phyloP scores from a whole-genome alignment of 208 protist genomes.

The Entamoeba invadens region DNA sequence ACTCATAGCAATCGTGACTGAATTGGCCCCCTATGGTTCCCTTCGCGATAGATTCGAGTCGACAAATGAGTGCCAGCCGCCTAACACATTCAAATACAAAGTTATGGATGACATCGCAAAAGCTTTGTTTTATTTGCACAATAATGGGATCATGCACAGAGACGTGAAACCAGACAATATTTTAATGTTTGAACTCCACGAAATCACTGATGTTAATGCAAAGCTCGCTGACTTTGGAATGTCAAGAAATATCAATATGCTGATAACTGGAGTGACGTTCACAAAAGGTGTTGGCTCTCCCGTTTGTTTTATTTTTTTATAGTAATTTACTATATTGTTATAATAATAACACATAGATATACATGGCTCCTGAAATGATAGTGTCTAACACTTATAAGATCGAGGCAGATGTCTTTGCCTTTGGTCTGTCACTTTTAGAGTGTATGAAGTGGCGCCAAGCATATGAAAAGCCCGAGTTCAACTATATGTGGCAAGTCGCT shows the following conservation, averaged over 20 bases:
- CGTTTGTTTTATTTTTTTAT: too few relatives aligned
- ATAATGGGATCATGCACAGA: background rate
- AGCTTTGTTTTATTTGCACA: constrained; percentile 1
- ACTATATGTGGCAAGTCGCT: background rate
- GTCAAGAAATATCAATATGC: background rate
- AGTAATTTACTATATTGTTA: too few relatives aligned
- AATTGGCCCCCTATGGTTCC: constrained; percentile 28
- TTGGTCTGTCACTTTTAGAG: background rate
- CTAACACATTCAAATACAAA: background rate
- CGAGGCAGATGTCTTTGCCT: background rate
- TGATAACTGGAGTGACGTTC: background rate
- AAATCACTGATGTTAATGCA: background rate
- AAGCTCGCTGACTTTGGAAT: constrained; percentile 13
- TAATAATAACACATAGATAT: too few relatives aligned
- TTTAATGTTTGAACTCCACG: background rate
- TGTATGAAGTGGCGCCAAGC: background rate
- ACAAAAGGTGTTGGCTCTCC: constrained; percentile 5
- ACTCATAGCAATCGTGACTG: constrained; percentile 40
- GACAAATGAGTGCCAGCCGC: background rate
- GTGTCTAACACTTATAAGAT: background rate
- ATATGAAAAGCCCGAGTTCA: background rate
- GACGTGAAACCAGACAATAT: constrained; percentile 16
- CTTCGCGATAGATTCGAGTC: background rate
- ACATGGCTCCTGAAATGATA: background rate
- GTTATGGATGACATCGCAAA: background rate